Base-by-base conservation (phyloP, 495 filamentous ascomycete species). In the Massariosphaeria phaeospora region DNA sequence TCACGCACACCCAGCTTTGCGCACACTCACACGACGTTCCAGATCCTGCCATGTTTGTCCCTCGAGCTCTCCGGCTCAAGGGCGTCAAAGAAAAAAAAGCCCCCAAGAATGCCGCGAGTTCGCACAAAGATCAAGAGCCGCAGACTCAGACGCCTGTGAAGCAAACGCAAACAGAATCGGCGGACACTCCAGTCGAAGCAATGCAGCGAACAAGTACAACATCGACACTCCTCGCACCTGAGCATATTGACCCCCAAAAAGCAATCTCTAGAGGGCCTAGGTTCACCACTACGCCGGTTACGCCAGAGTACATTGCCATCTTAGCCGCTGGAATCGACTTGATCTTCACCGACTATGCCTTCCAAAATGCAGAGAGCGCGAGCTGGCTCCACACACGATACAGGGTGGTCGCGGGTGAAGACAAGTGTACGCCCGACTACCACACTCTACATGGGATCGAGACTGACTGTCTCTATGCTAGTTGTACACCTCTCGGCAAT, bases 401-500 rank as follows among this genome's bases (percentile, higher is more conserved):
- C 50, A 56, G 70, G 45, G 42, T 39, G 27, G 27, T 71, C 26
- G 62, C 70, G 42, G 70, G 66, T 17, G 50, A 66, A 21, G 41
- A 63, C 38, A 60, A 67, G 41, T 73, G 70, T 72, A 34, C 36
- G 64, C 50, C 17, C 24, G 24, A 5, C 30, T 36, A 36, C 8
- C 27, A 46, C 24, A 24, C 4, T 23, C 15, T 25, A 13, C n/a
- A n/a, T n/a, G n/a, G n/a, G n/a, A n/a, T n/a, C n/a, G n/a, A n/a
- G n/a, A n/a, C n/a, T n/a, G n/a, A n/a, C n/a, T n/a, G n/a, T n/a
- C n/a, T n/a, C n/a, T n/a, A n/a, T n/a, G n/a, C 39, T 45, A 73
- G 71, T 64, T 36, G 60, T 73, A 23, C 71, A 73, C 53, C 62
- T 74, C 34, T 67, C 67, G 13, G 62, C 65, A 15, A 50, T 74